phyloP scores from a whole-genome alignment of 2,329 filamentous ascomycete genomes.

The Aspergillus hortae region DNA sequence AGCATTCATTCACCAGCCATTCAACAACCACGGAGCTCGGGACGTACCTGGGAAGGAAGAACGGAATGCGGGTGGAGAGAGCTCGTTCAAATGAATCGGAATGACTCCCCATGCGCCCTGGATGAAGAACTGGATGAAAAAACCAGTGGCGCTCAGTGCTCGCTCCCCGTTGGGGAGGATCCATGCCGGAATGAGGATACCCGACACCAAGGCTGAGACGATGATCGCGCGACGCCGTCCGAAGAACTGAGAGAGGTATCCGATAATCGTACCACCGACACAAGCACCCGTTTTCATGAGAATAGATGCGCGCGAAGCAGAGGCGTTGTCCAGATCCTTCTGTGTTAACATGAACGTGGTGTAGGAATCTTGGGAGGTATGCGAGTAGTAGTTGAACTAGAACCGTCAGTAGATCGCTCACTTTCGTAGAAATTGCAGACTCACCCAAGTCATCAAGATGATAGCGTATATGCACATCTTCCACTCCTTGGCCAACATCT shows the following conservation, averaged over 20 bases:
- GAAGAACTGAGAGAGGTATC: conserved; percentile 71
- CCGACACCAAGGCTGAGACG: conserved; percentile 61
- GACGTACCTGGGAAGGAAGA: conserved; percentile 59
- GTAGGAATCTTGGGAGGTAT: conserved; percentile 77
- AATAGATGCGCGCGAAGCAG: conserved; percentile 71
- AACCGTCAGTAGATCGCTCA: neutral
- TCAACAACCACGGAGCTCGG: neutral
- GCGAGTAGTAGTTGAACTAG: conserved; percentile 66
- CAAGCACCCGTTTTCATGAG: conserved; percentile 76
- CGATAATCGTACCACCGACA: conserved; percentile 51
- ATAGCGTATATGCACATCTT: conserved; percentile 73
- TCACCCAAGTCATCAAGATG: conserved; percentile 68
- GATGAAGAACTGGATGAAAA: conserved; percentile 60
- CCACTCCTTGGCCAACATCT: conserved; percentile 69
- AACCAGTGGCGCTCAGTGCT: conserved; percentile 28
- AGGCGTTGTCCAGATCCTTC: conserved; percentile 63
- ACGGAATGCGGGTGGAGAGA: conserved; percentile 68
- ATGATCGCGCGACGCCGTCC: conserved; percentile 60
- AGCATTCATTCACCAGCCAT: neutral
- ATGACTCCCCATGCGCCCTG: conserved; percentile 69
- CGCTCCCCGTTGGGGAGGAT: conserved; percentile 52
- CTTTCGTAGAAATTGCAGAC: neutral
- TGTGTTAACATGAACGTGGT: conserved; percentile 74
- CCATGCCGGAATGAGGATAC: conserved; percentile 68
- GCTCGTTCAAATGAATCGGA: conserved; percentile 72